phyloP scores from a whole-genome alignment of 495 filamentous ascomycete species.

The Talaromyces borbonicus region DNA sequence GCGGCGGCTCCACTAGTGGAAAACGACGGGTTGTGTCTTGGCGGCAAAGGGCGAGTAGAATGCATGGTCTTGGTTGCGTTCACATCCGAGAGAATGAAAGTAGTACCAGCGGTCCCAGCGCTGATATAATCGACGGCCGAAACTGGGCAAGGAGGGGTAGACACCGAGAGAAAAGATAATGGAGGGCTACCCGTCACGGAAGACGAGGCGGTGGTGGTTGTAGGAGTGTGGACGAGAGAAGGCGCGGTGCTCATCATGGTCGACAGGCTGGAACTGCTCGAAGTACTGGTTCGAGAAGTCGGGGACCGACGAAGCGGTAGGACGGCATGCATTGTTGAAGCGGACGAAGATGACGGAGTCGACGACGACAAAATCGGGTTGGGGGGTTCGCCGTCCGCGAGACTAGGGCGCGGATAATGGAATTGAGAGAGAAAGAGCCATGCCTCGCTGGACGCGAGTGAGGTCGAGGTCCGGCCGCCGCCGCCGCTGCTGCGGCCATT shows the following conservation, averaged over 20 bases:
- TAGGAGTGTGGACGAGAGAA: slow-evolving; percentile 34
- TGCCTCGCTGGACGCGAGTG: slow-evolving; percentile 30
- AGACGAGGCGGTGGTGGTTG: slow-evolving; percentile 31
- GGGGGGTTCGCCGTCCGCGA: too few relatives aligned
- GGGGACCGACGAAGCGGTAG: slow-evolving; percentile 18
- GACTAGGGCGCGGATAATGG: slow-evolving; percentile 10
- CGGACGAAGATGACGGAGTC: slow-evolving; percentile 15
- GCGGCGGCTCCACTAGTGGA: slow-evolving; percentile 18
- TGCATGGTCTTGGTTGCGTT: slow-evolving; percentile 20
- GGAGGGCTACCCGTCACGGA: slow-evolving; percentile 19
- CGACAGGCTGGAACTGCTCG: slow-evolving; percentile 6
- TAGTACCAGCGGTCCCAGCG: neutral
- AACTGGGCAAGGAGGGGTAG: slow-evolving; percentile 10
- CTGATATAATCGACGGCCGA: slow-evolving; percentile 27
- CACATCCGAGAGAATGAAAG: neutral
- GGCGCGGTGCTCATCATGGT: neutral
- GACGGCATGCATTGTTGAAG: slow-evolving; percentile 11
- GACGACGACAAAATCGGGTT: neutral
- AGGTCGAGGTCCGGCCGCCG: slow-evolving; percentile 10
- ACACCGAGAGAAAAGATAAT: too few relatives aligned
- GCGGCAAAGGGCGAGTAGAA: slow-evolving; percentile 29
- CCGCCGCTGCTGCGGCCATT: slow-evolving; percentile 3
- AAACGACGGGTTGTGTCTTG: slow-evolving; percentile 33
- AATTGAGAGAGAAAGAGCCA: slow-evolving; percentile 42
- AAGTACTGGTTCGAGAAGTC: neutral